Evolutionary conservation across 306 rosid species (phyloP).

Genomic region (Vigna reflexopilosa): DNA sequence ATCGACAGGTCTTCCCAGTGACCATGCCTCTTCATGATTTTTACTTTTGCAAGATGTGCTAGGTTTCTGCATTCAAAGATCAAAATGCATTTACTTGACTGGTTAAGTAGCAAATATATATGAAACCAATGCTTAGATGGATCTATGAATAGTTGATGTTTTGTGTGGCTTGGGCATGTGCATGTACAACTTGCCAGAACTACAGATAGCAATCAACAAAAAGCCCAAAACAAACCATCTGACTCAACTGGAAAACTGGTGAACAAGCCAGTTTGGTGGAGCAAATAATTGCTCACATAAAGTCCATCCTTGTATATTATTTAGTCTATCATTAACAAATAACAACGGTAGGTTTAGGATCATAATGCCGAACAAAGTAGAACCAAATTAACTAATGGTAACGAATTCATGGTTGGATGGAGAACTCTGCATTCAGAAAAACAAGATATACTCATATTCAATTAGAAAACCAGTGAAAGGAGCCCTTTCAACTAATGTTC

Average conservation of each 20-base stretch:
- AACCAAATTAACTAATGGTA: slow-evolving; percentile 31
- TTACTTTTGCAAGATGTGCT: slow-evolving; percentile 81
- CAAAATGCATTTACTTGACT: slow-evolving; percentile 29
- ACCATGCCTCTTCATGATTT: slow-evolving; percentile 64
- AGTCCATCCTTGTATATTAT: neutral
- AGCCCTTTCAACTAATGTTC: neutral
- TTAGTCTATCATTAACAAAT: neutral
- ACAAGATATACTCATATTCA: slow-evolving; percentile 25
- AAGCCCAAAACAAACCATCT: neutral
- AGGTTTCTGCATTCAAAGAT: slow-evolving; percentile 66
- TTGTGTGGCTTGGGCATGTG: slow-evolving; percentile 3
- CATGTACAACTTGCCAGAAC: neutral
- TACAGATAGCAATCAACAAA: neutral
- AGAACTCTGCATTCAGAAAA: slow-evolving; percentile 4
- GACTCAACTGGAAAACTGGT: neutral
- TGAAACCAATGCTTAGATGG: slow-evolving; percentile 26
- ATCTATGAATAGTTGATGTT: slow-evolving; percentile 27
- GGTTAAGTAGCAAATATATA: slow-evolving; percentile 15
- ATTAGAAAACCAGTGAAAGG: slow-evolving; percentile 31
- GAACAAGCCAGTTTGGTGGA: neutral
- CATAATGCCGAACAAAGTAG: neutral
- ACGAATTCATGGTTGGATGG: neutral
- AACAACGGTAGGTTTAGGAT: neutral
- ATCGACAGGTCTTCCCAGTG: slow-evolving; percentile 76
- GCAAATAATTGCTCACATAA: neutral